phyloP scores from a whole-genome alignment of 2,329 filamentous ascomycete species.

The Clarireedia paspali region DNA sequence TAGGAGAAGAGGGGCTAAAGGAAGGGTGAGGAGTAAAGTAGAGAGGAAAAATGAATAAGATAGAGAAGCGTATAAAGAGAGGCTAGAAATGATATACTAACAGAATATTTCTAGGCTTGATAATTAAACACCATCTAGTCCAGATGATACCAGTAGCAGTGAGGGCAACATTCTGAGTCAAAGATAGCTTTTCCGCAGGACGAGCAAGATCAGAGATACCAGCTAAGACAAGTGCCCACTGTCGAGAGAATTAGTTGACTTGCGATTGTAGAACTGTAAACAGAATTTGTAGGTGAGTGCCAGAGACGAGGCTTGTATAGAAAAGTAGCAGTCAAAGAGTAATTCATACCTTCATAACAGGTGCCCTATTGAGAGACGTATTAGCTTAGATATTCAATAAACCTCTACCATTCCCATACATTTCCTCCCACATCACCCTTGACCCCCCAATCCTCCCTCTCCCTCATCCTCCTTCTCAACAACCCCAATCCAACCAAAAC shows the following conservation, averaged over 20 bases:
- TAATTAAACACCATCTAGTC: conserved; percentile 98
- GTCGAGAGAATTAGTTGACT: not conserved
- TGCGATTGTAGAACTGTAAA: not conserved
- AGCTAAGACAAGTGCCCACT: conserved; percentile 86
- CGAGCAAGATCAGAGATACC: conserved; percentile 87
- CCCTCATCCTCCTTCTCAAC: not conserved
- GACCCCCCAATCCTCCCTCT: not conserved
- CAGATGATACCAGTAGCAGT: conserved; percentile 91
- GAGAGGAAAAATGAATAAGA: not conserved
- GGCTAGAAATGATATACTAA: conserved; percentile 35
- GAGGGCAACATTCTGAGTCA: conserved; percentile 86
- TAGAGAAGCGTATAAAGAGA: conserved; percentile 12
- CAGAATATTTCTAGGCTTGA: conserved; percentile 89
- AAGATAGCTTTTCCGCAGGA: conserved; percentile 83
- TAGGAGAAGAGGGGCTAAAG: not conserved
- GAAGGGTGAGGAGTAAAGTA: not conserved
- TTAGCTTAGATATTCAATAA: too few relatives aligned
- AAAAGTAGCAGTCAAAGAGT: not conserved
- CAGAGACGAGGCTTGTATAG: not conserved
- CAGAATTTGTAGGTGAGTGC: not conserved
- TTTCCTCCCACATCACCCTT: not conserved
- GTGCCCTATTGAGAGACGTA: conserved; percentile 53
- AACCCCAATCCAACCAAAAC: not conserved
- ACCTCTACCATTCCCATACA: not conserved
- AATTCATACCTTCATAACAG: conserved; percentile 70